Evolutionary conservation across 208 protist species (phyloP), one percentile per base, ranked within the genome.

Genomic region (Leishmania major): DNA sequence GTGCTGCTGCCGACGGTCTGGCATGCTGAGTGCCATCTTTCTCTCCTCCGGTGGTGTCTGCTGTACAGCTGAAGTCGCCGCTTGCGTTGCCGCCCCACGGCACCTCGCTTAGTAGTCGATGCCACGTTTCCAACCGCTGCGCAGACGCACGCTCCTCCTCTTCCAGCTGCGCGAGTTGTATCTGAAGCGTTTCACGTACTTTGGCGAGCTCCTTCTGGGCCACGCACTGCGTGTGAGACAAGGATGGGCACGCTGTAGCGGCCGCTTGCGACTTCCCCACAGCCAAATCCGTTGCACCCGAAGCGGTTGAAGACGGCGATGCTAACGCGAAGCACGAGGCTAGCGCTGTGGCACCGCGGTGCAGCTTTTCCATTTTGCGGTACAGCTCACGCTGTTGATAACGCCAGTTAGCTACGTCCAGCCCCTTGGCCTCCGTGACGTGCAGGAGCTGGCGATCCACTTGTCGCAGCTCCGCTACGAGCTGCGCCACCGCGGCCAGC

Each of bases 401-500:
- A 49, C 82, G 84, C 90, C 89, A 95, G 79, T 95, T 91, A 75
- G 90, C 89, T 5, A 86, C 28, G n/a, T 88, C 87, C 1, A 91
- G 64, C 19, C 86, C 88, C 59, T 88, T 88, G 51, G 83, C 82
- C 78, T 94, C 82, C 45, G 81, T 85, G 25, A 79, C 35, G 22
- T 75, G 59, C 64, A 86, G 82, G 43, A 93, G 86, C 74, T 88
- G 77, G 28, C 62, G 35, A 57, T 94, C 93, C 19, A 92, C 75
- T 53, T 79, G 47, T 19, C 51, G 47, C 59, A 96, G n/a, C 77
- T 91, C 88, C 37, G 77, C 77, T 78, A 86, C 51, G 43, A 95
- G 77, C 80, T 89, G 83, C 73, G 84, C 77, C 4, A 95, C 45
- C 13, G 87, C 79, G 35, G 73, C 70, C 0, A 81, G 69, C 78